Evolutionary conservation across 345 rosid genomes (phyloP).

Genomic region (Camelina sativa): DNA sequence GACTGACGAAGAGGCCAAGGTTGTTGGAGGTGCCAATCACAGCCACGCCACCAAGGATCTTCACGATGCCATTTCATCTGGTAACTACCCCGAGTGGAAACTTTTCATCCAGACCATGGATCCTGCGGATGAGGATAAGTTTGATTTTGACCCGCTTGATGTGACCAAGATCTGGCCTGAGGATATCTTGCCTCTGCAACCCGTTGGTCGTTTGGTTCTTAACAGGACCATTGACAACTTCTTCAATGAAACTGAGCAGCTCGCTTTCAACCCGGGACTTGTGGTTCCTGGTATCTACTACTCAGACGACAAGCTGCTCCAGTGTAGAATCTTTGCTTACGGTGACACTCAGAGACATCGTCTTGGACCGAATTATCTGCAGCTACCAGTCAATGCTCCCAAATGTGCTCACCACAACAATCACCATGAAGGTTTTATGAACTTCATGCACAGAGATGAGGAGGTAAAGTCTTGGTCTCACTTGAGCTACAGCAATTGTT

Average conservation of each 20-base stretch:
- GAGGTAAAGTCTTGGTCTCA: slow-evolving; percentile 57
- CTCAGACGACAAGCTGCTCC: slow-evolving; percentile 93
- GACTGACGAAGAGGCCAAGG: slow-evolving; percentile 89
- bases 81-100: slow-evolving; percentile 98
- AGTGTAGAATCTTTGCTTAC: slow-evolving; percentile 89
- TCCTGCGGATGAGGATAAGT: slow-evolving; percentile 82
- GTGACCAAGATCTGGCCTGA: slow-evolving; percentile 99
- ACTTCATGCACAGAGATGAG: slow-evolving; percentile 91
- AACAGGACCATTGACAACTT: slow-evolving; percentile 94
- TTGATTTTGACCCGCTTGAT: slow-evolving; percentile 96
- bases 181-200: slow-evolving; percentile 92
- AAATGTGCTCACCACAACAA: slow-evolving; percentile 97
- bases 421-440: slow-evolving; percentile 96
- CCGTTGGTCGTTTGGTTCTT: slow-evolving; percentile 95
- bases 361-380: slow-evolving; percentile 97
- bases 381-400: slow-evolving; percentile 93
- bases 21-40: slow-evolving; percentile 91
- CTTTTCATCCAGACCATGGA: slow-evolving; percentile 89
- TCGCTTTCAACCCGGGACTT: slow-evolving; percentile 92
- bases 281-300: slow-evolving; percentile 89
- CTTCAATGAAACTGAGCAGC: slow-evolving; percentile 94
- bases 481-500: slow-evolving; percentile 17
- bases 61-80: slow-evolving; percentile 87
- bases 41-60: slow-evolving; percentile 99
- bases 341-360: slow-evolving; percentile 96